Conservation (phyloP, 2,329 filamentous ascomycete genomes). For the Stemphylium beticola region DNA sequence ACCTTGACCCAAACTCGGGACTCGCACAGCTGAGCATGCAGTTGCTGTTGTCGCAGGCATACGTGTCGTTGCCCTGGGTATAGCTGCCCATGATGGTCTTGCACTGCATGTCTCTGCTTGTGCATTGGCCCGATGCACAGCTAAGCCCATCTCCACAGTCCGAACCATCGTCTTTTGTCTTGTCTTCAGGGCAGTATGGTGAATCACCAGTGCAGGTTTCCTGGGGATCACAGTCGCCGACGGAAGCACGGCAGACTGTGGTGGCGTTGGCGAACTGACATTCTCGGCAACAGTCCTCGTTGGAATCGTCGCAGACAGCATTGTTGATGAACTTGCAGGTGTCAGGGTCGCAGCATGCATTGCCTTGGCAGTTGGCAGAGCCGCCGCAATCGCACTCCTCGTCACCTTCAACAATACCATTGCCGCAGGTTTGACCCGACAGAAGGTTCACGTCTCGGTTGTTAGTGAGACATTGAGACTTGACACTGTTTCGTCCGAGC, state of each 20-base stretch:
- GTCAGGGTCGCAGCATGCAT: conserved; percentile 80
- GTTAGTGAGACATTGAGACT: conserved; percentile 77
- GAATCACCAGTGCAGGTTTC: conserved; percentile 80
- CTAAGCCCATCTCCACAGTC: conserved; percentile 73
- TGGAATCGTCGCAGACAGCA: conserved; percentile 82
- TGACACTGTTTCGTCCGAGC: conserved; percentile 76
- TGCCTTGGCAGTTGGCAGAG: conserved; percentile 69
- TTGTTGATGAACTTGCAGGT: conserved; percentile 83
- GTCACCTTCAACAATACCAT: conserved; percentile 92
- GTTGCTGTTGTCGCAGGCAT: conserved; percentile 74
- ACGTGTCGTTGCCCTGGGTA: conserved; percentile 76
- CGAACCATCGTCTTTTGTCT: conserved; percentile 71
- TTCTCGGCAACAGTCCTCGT: conserved; percentile 80
- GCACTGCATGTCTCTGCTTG: conserved; percentile 88
- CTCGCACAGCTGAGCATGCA: conserved; percentile 81
- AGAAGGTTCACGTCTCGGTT: conserved; percentile 85
- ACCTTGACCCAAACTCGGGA: conserved; percentile 69
- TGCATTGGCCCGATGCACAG: conserved; percentile 94
- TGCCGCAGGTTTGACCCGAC: conserved; percentile 85
- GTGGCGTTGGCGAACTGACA: conserved; percentile 72
- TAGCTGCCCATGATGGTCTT: conserved; percentile 79
- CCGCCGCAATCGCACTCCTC: conserved; percentile 98
- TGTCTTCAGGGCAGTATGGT: conserved; percentile 76
- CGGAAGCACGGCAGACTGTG: conserved; percentile 80
- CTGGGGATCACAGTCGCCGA: conserved; percentile 80